These are phyloP conservation scores for Crithidia fasciculata DNA, from an alignment of 208 protist species.

Conservation along the genomic window DNA sequence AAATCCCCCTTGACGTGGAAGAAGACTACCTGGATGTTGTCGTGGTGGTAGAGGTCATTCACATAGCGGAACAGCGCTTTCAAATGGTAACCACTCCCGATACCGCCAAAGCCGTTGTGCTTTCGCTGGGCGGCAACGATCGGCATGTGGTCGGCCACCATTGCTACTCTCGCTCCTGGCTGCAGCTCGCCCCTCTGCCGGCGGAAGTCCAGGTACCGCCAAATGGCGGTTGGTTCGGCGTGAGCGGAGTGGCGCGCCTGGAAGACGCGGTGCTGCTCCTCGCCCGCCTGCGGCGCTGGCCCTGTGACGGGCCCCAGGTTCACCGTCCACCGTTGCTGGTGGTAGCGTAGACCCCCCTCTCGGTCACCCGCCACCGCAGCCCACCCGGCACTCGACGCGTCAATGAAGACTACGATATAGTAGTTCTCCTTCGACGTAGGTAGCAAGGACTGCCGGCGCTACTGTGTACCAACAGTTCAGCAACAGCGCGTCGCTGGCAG, in stretches of 20 bases:
- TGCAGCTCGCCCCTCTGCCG: background rate
- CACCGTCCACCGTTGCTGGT: conserved; percentile 9
- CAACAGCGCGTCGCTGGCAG: background rate
- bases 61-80: background rate
- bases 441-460: background rate
- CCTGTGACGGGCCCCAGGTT: conserved; percentile 4
- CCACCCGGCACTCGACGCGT: conserved; percentile 4
- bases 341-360: background rate
- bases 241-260: background rate
- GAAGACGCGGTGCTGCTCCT: background rate
- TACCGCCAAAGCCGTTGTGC: conserved; percentile 5
- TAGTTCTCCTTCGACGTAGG: background rate
- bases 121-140: conserved; percentile 3
- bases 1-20: conserved; percentile 9
- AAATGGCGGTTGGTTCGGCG: background rate
- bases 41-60: conserved; percentile 1
- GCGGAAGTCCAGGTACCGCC: conserved; percentile 1
- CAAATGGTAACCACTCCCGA: conserved; percentile 1
- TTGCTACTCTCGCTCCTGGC: background rate
- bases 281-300: background rate
- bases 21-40: background rate
- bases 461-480: conserved; percentile 2
- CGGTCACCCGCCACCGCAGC: background rate
- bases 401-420: background rate
- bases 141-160: conserved; percentile 6